phyloP scores from a whole-genome alignment of 2,329 filamentous ascomycete species.

The Alternaria sp. region DNA sequence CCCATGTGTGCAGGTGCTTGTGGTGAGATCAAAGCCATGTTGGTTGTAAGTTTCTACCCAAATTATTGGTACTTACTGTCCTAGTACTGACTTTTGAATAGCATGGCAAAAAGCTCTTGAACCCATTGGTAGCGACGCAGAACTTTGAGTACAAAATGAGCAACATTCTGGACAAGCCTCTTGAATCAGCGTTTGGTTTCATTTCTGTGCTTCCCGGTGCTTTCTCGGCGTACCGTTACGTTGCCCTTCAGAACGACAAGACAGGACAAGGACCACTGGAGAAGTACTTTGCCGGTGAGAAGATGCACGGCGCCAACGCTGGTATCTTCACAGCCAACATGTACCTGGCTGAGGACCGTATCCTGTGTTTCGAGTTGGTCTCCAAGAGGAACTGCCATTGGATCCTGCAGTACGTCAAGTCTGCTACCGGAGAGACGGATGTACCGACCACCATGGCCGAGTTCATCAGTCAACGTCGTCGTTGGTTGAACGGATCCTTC shows the following conservation, averaged over 20 bases:
- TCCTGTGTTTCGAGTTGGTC: slow-evolving; percentile 97
- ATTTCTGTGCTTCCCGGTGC: slow-evolving; percentile 96
- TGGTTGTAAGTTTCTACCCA: no score
- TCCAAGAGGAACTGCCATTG: slow-evolving; percentile 97
- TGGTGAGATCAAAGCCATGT: slow-evolving; percentile 99
- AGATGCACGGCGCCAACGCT: slow-evolving; percentile 89
- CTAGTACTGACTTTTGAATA: no score
- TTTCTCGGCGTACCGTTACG: slow-evolving; percentile 96
- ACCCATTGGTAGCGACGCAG: slow-evolving; percentile 92
- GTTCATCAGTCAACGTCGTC: slow-evolving; percentile 90
- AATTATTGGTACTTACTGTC: no score
- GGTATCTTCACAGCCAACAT: slow-evolving; percentile 99
- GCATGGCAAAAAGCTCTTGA: slow-evolving; percentile 86
- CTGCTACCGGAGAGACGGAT: slow-evolving; percentile 93
- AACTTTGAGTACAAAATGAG: slow-evolving; percentile 99
- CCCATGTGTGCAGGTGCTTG: slow-evolving; percentile 98
- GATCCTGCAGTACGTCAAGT: slow-evolving; percentile 98
- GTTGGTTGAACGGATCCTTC: slow-evolving; percentile 98
- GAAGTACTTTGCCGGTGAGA: slow-evolving; percentile 97
- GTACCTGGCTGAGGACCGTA: slow-evolving; percentile 98
- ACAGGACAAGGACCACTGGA: slow-evolving; percentile 89
- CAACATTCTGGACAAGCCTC: slow-evolving; percentile 96
- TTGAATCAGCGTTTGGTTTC: slow-evolving; percentile 97
- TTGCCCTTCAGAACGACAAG: slow-evolving; percentile 96
- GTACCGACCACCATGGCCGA: slow-evolving; percentile 94